These are phyloP conservation scores for Tylopilus sp. DNA, from an alignment of 1,284 basidiomycete species.

Conservation along the genomic window DNA sequence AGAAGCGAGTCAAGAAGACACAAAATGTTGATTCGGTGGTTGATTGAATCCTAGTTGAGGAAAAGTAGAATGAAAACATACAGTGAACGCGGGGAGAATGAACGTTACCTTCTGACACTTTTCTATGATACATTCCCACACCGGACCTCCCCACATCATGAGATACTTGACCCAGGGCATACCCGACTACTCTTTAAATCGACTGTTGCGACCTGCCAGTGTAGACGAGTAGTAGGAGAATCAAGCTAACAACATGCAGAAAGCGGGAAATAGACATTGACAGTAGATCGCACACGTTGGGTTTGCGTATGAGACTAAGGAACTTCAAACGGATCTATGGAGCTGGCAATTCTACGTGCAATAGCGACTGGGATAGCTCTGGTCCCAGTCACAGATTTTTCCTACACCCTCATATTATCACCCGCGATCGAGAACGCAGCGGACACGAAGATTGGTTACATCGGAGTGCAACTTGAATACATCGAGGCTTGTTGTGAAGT, in stretches of 20 bases:
- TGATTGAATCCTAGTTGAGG: conserved; percentile 79
- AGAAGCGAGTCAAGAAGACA: conserved; percentile 92
- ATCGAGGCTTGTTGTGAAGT: too few relatives aligned
- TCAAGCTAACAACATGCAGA: too few relatives aligned
- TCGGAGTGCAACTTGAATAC: too few relatives aligned
- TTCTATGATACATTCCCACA: conserved; percentile 95
- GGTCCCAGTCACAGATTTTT: too few relatives aligned
- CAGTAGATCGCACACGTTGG: conserved; percentile 77
- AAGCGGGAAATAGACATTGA: background rate
- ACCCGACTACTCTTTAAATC: conserved; percentile 90
- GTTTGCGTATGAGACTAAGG: conserved; percentile 73
- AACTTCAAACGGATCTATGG: conserved; percentile 93
- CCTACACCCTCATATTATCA: too few relatives aligned
- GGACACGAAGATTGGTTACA: too few relatives aligned
- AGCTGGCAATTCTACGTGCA: too few relatives aligned
- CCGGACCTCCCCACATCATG: conserved; percentile 87
- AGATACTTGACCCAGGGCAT: conserved; percentile 88
- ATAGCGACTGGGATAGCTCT: too few relatives aligned
- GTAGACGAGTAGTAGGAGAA: too few relatives aligned
- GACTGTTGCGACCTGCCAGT: conserved; percentile 82
- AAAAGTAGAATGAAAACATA: background rate
- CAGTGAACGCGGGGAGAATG: background rate
- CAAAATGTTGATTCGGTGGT: conserved; percentile 92
- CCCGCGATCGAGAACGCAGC: too few relatives aligned
- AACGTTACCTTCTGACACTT: conserved; percentile 83